A percentile compares a stretch with the other conserved stretches of the same genome.
These are phyloP conservation scores for Suhomyces bolitotheri DNA, from an alignment of 1,139 yeast genomes.

Conservation along the genomic window DNA sequence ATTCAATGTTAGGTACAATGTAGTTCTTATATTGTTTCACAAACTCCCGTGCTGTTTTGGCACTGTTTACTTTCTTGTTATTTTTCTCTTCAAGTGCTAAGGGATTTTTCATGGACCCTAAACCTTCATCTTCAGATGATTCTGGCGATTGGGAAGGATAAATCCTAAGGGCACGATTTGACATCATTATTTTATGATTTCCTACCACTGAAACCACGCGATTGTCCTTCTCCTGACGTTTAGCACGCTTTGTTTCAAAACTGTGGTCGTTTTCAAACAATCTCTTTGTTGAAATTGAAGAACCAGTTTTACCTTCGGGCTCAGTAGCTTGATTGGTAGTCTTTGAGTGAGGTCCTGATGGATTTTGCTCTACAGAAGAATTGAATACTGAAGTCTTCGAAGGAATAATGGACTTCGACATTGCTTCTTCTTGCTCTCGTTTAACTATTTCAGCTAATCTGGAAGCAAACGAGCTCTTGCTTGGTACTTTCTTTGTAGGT, in stretches of 20 bases:
- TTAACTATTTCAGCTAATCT: slow-evolving; percentile 5
- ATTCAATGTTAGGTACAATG: too few species aligned
- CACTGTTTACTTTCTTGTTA: neutral
- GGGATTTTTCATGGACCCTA: neutral
- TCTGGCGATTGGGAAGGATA: slow-evolving; percentile 6
- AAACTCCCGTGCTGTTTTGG: too few species aligned
- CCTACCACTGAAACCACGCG: slow-evolving; percentile 1
- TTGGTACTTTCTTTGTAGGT: neutral
- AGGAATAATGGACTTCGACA: neutral
- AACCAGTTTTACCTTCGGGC: too few species aligned
- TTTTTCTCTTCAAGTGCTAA: neutral
- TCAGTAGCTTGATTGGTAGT: too few species aligned
- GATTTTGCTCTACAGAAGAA: too few species aligned
- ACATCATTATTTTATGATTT: slow-evolving; percentile 2
- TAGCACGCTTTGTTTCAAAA: neutral
- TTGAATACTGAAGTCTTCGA: too few species aligned
- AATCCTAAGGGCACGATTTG: slow-evolving; percentile 4
- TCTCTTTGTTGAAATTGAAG: too few species aligned
- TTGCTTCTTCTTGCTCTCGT: slow-evolving; percentile 3
- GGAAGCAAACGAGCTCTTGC: slow-evolving; percentile 1
- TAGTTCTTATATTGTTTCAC: too few species aligned
- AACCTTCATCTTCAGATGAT: slow-evolving; percentile 5
- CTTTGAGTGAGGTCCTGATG: too few species aligned
- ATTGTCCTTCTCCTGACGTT: neutral
- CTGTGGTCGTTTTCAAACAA: too few species aligned